phyloP scores from a whole-genome alignment of 2,329 filamentous ascomycete genomes.

The Rutstroemia sydowiana region DNA sequence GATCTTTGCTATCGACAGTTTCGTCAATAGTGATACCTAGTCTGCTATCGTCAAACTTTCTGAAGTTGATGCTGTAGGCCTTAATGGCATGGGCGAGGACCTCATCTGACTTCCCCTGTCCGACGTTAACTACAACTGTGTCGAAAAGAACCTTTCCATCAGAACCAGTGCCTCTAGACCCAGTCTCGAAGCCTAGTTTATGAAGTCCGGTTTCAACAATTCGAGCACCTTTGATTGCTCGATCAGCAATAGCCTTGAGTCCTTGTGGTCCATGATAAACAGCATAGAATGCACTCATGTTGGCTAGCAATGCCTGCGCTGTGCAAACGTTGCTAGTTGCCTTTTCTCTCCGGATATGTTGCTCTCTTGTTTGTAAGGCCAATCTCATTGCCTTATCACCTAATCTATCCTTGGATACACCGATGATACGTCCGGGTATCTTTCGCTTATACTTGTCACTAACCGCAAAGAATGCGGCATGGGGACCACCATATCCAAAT shows the following conservation, averaged over 20 bases:
- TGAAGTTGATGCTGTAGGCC: constrained; percentile 51
- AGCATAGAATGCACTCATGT: constrained; percentile 93
- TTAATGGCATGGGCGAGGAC: constrained; percentile 45
- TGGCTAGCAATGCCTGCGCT: constrained; percentile 85
- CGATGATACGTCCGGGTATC: constrained; percentile 84
- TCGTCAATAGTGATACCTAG: constrained; percentile 76
- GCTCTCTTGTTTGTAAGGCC: constrained; percentile 86
- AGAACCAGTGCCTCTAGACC: constrained; percentile 47
- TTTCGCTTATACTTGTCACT: constrained; percentile 89
- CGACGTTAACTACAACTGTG: constrained; percentile 63
- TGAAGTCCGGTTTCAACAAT: constrained; percentile 59
- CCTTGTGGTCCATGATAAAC: constrained; percentile 87
- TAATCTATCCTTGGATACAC: constrained; percentile 82
- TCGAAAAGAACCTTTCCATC: constrained; percentile 64
- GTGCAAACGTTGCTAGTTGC: constrained; percentile 97
- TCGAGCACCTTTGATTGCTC: constrained; percentile 63
- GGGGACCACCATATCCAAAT: constrained; percentile 87
- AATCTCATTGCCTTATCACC: constrained; percentile 76
- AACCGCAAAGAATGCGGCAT: constrained; percentile 92
- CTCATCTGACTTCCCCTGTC: constrained; percentile 41
- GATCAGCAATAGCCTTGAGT: constrained; percentile 74
- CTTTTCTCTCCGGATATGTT: constrained; percentile 94
- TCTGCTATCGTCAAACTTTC: constrained; percentile 51
- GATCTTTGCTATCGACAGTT: constrained; percentile 50
- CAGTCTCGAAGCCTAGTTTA: constrained; percentile 55